Evolutionary conservation across 768 basidiomycete genomes (phyloP), one percentile per base, ranked within the genome.

Genomic region (Mrakia gelida): DNA sequence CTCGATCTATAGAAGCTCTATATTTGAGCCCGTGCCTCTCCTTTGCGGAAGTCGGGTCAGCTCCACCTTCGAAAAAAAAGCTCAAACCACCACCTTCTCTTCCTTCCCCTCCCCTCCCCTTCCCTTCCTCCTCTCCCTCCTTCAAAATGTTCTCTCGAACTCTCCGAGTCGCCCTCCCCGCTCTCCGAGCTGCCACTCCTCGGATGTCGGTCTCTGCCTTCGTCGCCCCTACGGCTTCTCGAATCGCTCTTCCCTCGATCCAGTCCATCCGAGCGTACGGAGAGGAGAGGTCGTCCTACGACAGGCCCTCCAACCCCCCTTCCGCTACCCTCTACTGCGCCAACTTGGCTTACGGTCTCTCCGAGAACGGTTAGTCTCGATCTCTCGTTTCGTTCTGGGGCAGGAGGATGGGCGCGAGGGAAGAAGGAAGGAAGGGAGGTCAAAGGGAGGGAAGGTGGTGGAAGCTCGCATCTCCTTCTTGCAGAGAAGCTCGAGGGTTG

Each of bases 191-290:
- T 1, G 4, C 67, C 38, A 38, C 67, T n/a, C 67, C 67, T 43
- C 67, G 67, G 38, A 43, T 70, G 67, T 70, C 67, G 67, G 38
- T 70, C 67, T 70, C 67, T 21, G 67, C 67, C 2, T 70, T 70
- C 38, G 67, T 70, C 67, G 67, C 67, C 67, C 67, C 67, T n/a
- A 70, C 67, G 18, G 38, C 38, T 11, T 41, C 67, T 13, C 67
- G 38, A 70, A 38, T 70, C 34, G 67, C 67, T 23, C 34, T 70
- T n/a, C 67, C 67, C 7, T 70, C 67, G 21, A 70, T 70, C 34
- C 34, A 41, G 67, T 70, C 67, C 34, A 70, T 70, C 38, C 67
- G 67, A 26, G 34, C 67, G 18, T 70, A 41, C 67, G 67, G 67
- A 21, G 67, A 70, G 67, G 67, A 41, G 18, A 7, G 63, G 43